phyloP scores from a whole-genome alignment of 1,284 basidiomycete genomes.

The Ceratobasidium papillatum region DNA sequence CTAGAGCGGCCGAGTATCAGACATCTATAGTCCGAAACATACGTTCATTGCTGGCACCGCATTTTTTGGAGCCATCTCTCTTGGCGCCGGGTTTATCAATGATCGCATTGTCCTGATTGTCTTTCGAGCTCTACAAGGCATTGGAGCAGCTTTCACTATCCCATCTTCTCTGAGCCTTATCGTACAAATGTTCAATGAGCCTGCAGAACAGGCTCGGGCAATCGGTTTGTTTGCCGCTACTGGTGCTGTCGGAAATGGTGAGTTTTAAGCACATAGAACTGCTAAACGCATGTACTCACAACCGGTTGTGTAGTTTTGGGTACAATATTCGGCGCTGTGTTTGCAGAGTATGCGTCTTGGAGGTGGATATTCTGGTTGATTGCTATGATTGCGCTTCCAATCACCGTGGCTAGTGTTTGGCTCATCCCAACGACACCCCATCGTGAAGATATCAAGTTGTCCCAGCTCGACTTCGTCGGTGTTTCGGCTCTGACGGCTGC shows the following conservation, averaged over 20 bases:
- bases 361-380: constrained; percentile 60
- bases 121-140: constrained; percentile 31
- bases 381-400: constrained; percentile 54
- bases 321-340: constrained; percentile 51
- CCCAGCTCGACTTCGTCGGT: constrained; percentile 51
- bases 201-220: constrained; percentile 57
- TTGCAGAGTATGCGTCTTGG: constrained; percentile 55
- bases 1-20: constrained; percentile 38
- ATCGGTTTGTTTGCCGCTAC: constrained; percentile 58
- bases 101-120: constrained; percentile 39
- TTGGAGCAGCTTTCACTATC: constrained; percentile 49
- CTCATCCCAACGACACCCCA: constrained; percentile 49
- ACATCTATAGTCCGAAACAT: constrained; percentile 40
- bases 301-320: constrained; percentile 49
- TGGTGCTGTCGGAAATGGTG: constrained; percentile 59
- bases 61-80: constrained; percentile 38
- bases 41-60: constrained; percentile 38
- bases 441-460: constrained; percentile 46
- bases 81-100: constrained; percentile 38
- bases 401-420: constrained; percentile 52
- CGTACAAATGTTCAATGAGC: constrained; percentile 58
- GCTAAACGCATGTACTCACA: constrained; percentile 46
- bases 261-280: constrained; percentile 33
- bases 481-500: constrained; percentile 52
- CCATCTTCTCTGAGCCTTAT: constrained; percentile 60